Evolutionary conservation across 2,329 filamentous ascomycete genomes (phyloP).

Genomic region (Stachybotrys chartarum): DNA sequence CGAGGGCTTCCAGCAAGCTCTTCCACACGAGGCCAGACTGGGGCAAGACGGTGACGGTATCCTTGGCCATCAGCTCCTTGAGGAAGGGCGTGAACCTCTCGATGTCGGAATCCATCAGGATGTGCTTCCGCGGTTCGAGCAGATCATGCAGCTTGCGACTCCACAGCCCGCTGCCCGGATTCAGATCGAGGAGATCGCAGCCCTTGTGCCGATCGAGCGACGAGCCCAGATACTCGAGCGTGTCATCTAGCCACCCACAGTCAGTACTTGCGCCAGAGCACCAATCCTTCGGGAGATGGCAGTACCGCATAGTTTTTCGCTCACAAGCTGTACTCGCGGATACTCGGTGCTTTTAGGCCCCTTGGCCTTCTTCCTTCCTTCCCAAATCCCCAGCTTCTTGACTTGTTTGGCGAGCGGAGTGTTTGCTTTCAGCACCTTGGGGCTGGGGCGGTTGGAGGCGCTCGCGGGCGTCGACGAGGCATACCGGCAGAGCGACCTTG

Average conservation of each 20-base stretch:
- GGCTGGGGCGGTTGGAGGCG: not conserved
- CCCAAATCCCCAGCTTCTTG: conserved; percentile 18
- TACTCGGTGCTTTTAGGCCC: conserved; percentile 13
- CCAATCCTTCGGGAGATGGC: not conserved
- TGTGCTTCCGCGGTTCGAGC: conserved; percentile 72
- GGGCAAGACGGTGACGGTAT: conserved; percentile 42
- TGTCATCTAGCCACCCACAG: conserved; percentile 46
- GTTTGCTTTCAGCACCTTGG: conserved; percentile 3
- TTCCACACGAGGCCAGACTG: conserved; percentile 53
- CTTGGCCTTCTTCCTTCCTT: conserved; percentile 7
- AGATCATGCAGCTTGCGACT: conserved; percentile 68
- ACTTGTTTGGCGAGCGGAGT: conserved; percentile 14
- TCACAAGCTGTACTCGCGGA: conserved; percentile 43
- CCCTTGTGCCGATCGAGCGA: conserved; percentile 64
- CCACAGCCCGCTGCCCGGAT: conserved; percentile 74
- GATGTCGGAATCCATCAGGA: conserved; percentile 69
- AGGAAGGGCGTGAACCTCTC: conserved; percentile 55
- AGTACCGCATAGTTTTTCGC: conserved; percentile 42
- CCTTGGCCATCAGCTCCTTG: conserved; percentile 42
- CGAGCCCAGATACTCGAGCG: conserved; percentile 60
- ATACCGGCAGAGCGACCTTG: conserved; percentile 5
- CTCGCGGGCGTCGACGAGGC: not conserved
- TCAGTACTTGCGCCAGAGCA: not conserved
- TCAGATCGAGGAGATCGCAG: conserved; percentile 81
- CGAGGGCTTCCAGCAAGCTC: conserved; percentile 48